Conservation (phyloP, 148 eudicot genomes). For the Diospyros lotus region DNA sequence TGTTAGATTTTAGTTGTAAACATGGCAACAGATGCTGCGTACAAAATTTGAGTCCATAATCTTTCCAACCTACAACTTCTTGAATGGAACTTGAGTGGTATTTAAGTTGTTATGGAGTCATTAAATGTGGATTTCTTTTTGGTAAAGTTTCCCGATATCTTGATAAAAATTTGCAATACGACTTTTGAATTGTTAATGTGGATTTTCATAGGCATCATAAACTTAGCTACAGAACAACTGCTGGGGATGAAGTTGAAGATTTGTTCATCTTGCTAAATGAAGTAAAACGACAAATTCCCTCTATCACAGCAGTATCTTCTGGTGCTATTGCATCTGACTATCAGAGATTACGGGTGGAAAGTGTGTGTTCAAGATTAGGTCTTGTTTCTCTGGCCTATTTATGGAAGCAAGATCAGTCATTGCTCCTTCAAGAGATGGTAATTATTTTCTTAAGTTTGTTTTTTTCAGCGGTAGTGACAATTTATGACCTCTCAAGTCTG, state of each 20-base stretch:
- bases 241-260: conserved; percentile 99
- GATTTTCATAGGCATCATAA: conserved; percentile 55
- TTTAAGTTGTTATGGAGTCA: not conserved
- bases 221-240: conserved; percentile 75
- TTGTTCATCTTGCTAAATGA: conserved; percentile 73
- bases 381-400: conserved; percentile 91
- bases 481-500: not conserved
- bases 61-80: not conserved
- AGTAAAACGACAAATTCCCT: conserved; percentile 75
- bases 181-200: conserved; percentile 1
- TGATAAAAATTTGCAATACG: not conserved
- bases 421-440: conserved; percentile 91
- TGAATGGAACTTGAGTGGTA: not conserved
- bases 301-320: conserved; percentile 75
- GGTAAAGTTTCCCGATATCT: not conserved
- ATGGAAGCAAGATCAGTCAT: conserved; percentile 89
- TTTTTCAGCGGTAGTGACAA: not conserved
- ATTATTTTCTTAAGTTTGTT: not conserved
- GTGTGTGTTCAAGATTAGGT: conserved; percentile 88
- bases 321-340: conserved; percentile 99
- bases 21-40: not conserved
- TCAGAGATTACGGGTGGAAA: conserved; percentile 94
- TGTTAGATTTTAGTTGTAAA: not conserved
- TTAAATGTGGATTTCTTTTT: not conserved
- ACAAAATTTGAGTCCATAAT: not conserved